These are phyloP conservation scores for Wallacemonas collosoma DNA, from an alignment of 208 protist species.

Conservation along the genomic window DNA sequence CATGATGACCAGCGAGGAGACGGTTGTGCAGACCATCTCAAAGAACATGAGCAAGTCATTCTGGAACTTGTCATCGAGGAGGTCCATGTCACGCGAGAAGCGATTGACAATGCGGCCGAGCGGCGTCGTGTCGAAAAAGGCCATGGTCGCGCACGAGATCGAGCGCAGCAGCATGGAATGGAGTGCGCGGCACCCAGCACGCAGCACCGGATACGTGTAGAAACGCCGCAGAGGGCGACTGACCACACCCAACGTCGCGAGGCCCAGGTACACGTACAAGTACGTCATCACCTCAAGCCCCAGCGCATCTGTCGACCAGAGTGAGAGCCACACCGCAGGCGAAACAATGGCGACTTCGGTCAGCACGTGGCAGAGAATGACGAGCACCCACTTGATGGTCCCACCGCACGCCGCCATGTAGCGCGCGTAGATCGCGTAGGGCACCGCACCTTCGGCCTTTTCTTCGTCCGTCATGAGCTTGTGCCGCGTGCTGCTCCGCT, in stretches of 20 bases:
- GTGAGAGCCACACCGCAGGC: slow-evolving; percentile 55
- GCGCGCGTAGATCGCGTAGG: slow-evolving; percentile 36
- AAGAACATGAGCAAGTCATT: slow-evolving; percentile 41
- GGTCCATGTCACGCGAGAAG: slow-evolving; percentile 91
- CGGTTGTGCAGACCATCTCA: background rate
- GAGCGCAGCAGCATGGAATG: slow-evolving; percentile 53
- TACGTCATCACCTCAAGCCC: slow-evolving; percentile 25
- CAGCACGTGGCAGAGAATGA: slow-evolving; percentile 45
- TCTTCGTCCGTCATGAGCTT: slow-evolving; percentile 55
- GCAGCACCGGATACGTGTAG: slow-evolving; percentile 27
- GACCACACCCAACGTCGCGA: slow-evolving; percentile 28
- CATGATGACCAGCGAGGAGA: slow-evolving; percentile 26
- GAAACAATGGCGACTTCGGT: slow-evolving; percentile 42
- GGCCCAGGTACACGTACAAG: slow-evolving; percentile 38
- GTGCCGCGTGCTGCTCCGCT: background rate
- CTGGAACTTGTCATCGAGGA: slow-evolving; percentile 59
- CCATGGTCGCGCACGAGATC: slow-evolving; percentile 62
- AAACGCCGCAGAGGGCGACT: slow-evolving; percentile 30
- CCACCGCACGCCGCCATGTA: slow-evolving; percentile 69
- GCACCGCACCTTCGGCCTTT: slow-evolving; percentile 51
- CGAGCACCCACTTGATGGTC: slow-evolving; percentile 12
- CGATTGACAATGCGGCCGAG: slow-evolving; percentile 94
- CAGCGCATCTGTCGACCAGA: slow-evolving; percentile 49
- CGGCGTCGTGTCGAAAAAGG: slow-evolving; percentile 95
- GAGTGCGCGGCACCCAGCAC: slow-evolving; percentile 25